Base-by-base conservation (phyloP, 257 asterid genomes). In the Ilex aquifolium region DNA sequence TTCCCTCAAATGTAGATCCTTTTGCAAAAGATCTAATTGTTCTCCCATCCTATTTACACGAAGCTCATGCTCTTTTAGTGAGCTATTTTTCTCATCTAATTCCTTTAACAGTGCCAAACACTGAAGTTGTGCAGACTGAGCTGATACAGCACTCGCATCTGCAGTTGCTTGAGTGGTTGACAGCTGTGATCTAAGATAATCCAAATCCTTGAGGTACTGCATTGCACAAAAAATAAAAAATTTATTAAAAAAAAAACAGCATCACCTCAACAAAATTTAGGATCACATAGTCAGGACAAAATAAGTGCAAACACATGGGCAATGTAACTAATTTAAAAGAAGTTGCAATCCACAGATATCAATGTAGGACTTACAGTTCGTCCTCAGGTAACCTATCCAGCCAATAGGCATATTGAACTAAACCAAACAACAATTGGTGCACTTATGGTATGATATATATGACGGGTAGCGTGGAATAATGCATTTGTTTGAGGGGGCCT, bases 21-120 rank as follows among this genome's bases (percentile, higher is more conserved):
- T 90, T 76, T 82, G 96, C 21, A 93, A 77, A 62, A 83, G 85
- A 65, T 87, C 91, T 68, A 93, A 76, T 67, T 93, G 96, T 62
- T 85, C 91, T 36, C 82, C 87, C 27, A 93, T 80, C 73, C 71
- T 85, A 65, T 58, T 72, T 15, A 90, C 85, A 57, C 83, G 81
- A 52, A 70, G 17, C 74, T 90, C 96, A 1, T 93, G 95, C 71
- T 87, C 96, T 77, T 79, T 82, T 56, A 92, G 44, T 21, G 88
- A 80, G 56, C 44, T 46, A 50, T 83, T 77, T 56, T 92, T 89
- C 59, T 82, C 89, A 66, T 87, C 89, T 36, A 92, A 56, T 72
- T 89, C 95, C 69, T 85, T 85, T 63, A 81, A 74, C 42, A 93
- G 77, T n/a, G 78, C 79, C 59, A 76, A 69, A 73, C 99, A 84